phyloP scores from a whole-genome alignment of 2,329 filamentous ascomycete genomes.

The Apiospora koreana region DNA sequence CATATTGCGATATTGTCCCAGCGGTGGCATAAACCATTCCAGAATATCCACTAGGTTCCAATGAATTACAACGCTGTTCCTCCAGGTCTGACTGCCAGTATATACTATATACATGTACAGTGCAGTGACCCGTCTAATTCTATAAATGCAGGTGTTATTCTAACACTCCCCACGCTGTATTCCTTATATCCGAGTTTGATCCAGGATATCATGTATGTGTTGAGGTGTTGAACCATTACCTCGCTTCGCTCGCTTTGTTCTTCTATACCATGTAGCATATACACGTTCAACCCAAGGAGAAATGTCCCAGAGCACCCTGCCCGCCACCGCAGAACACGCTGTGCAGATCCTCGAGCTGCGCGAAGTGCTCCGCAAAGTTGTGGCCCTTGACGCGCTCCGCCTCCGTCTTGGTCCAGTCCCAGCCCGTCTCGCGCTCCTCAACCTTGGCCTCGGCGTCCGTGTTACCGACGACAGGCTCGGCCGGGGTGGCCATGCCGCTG shows the following conservation, averaged over 20 bases:
- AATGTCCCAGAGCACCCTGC: slow-evolving; percentile 52
- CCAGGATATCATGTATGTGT: background rate
- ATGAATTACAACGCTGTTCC: background rate
- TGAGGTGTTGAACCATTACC: background rate
- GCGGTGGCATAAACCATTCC: too few species aligned
- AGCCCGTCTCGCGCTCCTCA: slow-evolving; percentile 39
- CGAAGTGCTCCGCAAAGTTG: slow-evolving; percentile 56
- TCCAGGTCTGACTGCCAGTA: background rate
- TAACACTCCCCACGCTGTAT: background rate
- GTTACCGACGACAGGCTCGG: slow-evolving; percentile 34
- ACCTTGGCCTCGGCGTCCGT: slow-evolving; percentile 39
- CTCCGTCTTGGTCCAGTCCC: slow-evolving; percentile 63
- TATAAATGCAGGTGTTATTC: background rate
- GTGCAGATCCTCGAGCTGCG: slow-evolving; percentile 55
- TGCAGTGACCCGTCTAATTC: background rate
- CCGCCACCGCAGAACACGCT: slow-evolving; percentile 55
- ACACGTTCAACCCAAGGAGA: slow-evolving; percentile 40
- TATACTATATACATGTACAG: background rate
- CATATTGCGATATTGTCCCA: background rate
- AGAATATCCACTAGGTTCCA: too few species aligned
- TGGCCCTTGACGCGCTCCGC: slow-evolving; percentile 56
- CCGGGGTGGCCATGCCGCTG: slow-evolving; percentile 21
- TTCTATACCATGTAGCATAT: too few species aligned
- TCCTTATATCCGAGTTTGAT: background rate
- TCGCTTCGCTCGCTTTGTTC: background rate